Evolutionary conservation across 495 filamentous ascomycete genomes (phyloP), one percentile per base, ranked within the genome.

Genomic region (Alectoria sarmentosa): DNA sequence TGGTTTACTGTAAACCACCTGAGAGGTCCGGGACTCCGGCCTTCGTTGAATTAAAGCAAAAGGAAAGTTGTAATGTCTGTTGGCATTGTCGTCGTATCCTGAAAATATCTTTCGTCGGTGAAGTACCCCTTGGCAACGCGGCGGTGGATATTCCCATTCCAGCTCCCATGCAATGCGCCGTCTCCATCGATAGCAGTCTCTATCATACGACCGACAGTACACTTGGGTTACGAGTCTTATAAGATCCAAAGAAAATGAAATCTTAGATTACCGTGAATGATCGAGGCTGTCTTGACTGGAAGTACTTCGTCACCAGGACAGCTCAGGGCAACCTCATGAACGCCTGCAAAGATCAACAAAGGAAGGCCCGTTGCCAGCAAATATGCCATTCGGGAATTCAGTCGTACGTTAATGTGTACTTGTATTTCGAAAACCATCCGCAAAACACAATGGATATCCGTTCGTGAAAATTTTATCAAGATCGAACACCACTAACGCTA

Each of bases 401-500:
- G 8, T n/a, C n/a, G n/a, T 21, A 55, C 17, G 6, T 55, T 6
- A 34, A n/a, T 19, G 17, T 34, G 28, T 36, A 55, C 52, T 34
- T 34, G 28, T 21, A 10, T 19, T 34, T 55, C 28, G 30, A 34
- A 55, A 55, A 6, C 1, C 14, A 34, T 34, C 28, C 17, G 30
- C 52, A 34, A 34, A 34, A 30, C 28, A 55, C 28, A 41, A 54
- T 30, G 30, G 23, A 38, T 63, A 42, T 49, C 41, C 42, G 21
- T 28, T 32, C 32, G n/a, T 54, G 14, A 36, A 37, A 46, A 11
- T 9, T 9, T n/a, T 19, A 30, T 67, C 61, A 56, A 67, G 67
- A 66, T 42, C 71, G 69, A 60, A 79, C 63, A 48, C 69, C 58
- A 42, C 69, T 57, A 41, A 72, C 66, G 46, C 59, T 60, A 37